Conservation (phyloP, 2,329 filamentous ascomycete species). For the Pseudocercospora pini-densiflorae region DNA sequence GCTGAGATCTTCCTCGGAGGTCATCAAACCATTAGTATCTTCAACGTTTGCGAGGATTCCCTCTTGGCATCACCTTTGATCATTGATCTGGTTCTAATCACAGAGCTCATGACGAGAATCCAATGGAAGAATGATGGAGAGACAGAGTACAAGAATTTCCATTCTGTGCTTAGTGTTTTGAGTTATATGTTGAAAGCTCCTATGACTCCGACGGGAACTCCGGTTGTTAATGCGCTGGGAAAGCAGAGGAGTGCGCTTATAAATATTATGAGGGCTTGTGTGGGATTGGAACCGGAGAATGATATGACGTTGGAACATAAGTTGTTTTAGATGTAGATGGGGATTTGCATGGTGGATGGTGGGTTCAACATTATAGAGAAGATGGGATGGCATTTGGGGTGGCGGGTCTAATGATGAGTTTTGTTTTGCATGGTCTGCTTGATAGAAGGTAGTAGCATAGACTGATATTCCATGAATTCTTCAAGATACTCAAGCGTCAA, state of each 20-base stretch:
- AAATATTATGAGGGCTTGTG: slow-evolving; percentile 98
- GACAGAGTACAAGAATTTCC: slow-evolving; percentile 87
- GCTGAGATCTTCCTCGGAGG: slow-evolving; percentile 99
- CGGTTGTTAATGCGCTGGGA: slow-evolving; percentile 90
- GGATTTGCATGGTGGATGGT: neutral
- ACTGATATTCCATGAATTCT: too few species aligned
- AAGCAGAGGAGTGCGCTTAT: slow-evolving; percentile 95
- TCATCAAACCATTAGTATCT: slow-evolving; percentile 96
- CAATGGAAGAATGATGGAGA: slow-evolving; percentile 72
- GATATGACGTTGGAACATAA: slow-evolving; percentile 99
- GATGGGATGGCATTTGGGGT: neutral
- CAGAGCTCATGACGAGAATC: slow-evolving; percentile 99
- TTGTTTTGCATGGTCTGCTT: neutral
- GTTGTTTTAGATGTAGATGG: slow-evolving; percentile 66
- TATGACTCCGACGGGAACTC: slow-evolving; percentile 89
- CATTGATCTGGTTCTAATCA: slow-evolving; percentile 90
- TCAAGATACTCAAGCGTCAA: too few species aligned
- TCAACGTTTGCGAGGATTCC: slow-evolving; percentile 99
- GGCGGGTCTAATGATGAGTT: neutral
- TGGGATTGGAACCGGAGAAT: slow-evolving; percentile 94
- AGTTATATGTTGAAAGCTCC: slow-evolving; percentile 99
- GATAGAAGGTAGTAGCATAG: neutral
- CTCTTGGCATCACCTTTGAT: slow-evolving; percentile 94
- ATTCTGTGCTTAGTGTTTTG: slow-evolving; percentile 93
- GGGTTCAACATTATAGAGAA: neutral